Evolutionary conservation across 257 asterid genomes (phyloP).

Genomic region (Datura wrightii): DNA sequence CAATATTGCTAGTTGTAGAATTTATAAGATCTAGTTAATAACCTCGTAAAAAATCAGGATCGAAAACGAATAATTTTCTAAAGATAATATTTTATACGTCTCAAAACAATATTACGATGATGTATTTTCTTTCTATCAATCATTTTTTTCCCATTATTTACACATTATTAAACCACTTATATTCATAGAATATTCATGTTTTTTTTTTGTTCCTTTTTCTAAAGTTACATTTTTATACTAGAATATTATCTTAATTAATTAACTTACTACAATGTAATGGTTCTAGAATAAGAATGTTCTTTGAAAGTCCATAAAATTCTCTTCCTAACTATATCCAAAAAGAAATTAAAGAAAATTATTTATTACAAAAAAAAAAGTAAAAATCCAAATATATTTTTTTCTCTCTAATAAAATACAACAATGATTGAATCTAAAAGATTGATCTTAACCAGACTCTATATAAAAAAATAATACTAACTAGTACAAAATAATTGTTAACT

Average conservation of each 20-base stretch:
- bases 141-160: not conserved
- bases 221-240: slow-evolving; percentile 21
- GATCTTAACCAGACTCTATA: slow-evolving; percentile 63
- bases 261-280: not conserved
- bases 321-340: slow-evolving; percentile 24
- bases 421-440: slow-evolving; percentile 76
- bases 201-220: not conserved
- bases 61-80: not conserved
- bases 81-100: not conserved
- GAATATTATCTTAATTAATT: not conserved
- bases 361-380: not conserved
- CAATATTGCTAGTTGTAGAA: no score
- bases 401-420: slow-evolving; percentile 45
- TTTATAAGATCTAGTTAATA: not conserved
- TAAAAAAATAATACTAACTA: slow-evolving; percentile 35
- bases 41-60: not conserved
- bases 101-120: not conserved
- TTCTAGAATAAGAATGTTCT: slow-evolving; percentile 28
- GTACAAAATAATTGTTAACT: slow-evolving; percentile 36
- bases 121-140: not conserved
- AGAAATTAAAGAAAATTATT: slow-evolving; percentile 22
- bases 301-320: not conserved
- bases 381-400: not conserved
- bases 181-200: slow-evolving; percentile 17
- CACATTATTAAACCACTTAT: not conserved